Base-by-base conservation (phyloP, 345 rosid genomes). In the Eucalyptus coolabah region DNA sequence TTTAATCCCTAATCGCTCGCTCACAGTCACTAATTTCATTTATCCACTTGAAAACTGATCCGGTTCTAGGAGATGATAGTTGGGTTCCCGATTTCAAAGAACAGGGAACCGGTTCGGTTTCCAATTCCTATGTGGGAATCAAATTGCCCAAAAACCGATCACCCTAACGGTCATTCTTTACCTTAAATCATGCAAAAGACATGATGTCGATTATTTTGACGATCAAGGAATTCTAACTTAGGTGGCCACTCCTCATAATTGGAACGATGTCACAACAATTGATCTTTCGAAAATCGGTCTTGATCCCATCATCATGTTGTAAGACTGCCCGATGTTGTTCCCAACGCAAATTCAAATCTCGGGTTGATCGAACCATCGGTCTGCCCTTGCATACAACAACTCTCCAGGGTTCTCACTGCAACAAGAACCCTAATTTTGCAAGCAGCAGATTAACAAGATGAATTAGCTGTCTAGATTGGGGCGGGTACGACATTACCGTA, bases 41-140 rank as follows among this genome's bases (percentile, higher is more conserved):
- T 56, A 56, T 24, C 63, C 30, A 56, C 63, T 53, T 53, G 56
- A 53, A 53, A 53, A 53, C 63, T 10, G 13, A 21, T 23, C 13
- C 0, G 1, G 2, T 56, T 53, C 30, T 56, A 56, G 63, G 28
- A 56, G 13, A 24, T 56, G 30, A 56, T 56, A 10, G 6, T 23
- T 1, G 1, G 12, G 63, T 24, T 56, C 30, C 30, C 0, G 0
- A 0, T 9, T 56, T 24, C 2, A 24, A 56, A 56, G 28, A 23
- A 54, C 3, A 23, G 0, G 63, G 12, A 24, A 10, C 13, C 0
- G 0, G 3, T 56, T 56, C 13, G 0, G 3, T 56, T 56, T 24
- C 1, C 0, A 4, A 56, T 56, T 56, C 63, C 63, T 56, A 56
- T 0, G 1, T 56, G 14, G 6, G 30, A 26, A 56, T 56, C 30